phyloP scores from a whole-genome alignment of 768 basidiomycete genomes.

The Lactifluus volemus region DNA sequence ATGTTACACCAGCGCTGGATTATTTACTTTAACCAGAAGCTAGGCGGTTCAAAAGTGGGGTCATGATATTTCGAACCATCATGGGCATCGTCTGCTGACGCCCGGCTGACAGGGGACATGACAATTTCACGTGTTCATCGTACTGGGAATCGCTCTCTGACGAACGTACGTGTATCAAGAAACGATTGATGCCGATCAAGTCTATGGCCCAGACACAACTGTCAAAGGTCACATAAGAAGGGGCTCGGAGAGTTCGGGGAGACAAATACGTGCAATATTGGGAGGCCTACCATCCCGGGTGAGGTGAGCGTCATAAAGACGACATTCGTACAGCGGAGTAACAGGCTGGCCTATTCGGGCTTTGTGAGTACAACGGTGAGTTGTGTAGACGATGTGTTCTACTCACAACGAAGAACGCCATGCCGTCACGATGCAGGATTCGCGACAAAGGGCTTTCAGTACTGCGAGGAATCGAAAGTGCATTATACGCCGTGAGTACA shows the following conservation, averaged over 20 bases:
- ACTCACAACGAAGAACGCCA: slow-evolving; percentile 30
- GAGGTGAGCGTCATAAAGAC: not conserved
- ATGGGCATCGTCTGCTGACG: too few species aligned
- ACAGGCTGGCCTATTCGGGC: not conserved
- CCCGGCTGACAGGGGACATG: too few species aligned
- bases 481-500: slow-evolving; percentile 27
- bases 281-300: not conserved
- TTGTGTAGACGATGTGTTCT: not conserved
- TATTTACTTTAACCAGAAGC: not conserved
- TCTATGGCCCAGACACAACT: slow-evolving; percentile 9
- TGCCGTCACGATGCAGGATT: slow-evolving; percentile 30
- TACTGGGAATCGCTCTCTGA: not conserved
- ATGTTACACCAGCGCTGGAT: not conserved
- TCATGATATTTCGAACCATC: not conserved
- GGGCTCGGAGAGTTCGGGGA: not conserved
- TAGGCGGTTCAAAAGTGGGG: not conserved
- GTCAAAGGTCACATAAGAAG: not conserved
- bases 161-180: slow-evolving; percentile 4
- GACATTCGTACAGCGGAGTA: not conserved
- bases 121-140: not conserved
- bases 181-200: not conserved
- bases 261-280: slow-evolving; percentile 1
- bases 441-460: slow-evolving; percentile 23
- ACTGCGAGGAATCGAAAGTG: slow-evolving; percentile 28
- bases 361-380: not conserved